Base-by-base conservation (phyloP, 164 flowering plant species). In the Nelumbo lutea region DNA sequence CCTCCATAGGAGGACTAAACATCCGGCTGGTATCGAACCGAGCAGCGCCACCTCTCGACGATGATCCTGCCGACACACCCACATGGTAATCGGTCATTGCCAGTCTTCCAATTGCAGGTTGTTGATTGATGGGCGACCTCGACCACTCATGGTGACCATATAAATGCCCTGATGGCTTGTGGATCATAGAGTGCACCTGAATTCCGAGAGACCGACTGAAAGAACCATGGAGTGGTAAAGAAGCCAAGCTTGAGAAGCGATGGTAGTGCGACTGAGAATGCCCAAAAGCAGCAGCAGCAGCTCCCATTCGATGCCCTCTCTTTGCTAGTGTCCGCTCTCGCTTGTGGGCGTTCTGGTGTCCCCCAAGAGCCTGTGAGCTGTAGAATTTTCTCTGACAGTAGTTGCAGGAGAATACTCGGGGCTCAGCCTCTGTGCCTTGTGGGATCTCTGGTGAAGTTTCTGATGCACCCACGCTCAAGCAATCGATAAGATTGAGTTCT, bases 121-220 rank as follows among this genome's bases (percentile, higher is more conserved):
- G 85, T 47, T 80, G 83, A 62, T 82, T 82, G 6, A 82, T 52
- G 8, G 77, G 76, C 64, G 53, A 70, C 40, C 87, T 73, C 0
- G 68, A 51, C 82, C 80, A 79, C 15, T 80, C 80, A 64, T 55
- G 59, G 6, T 75, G 77, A 2, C 78, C 78, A 62, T 79, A 65
- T 0, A 50, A 4, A 13, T 64, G 53, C 3, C 55, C 68, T 9
- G 71, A 7, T 48, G 88, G 84, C 65, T 83, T 86, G 13, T 85
- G 90, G 47, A 79, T 78, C 83, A 79, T 78, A 1, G 90, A 83
- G 67, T 90, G 92, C 9, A 69, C 89, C 66, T 86, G 90, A 72
- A 90, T 75, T 40, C 89, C 92, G 10, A 87, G 81, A 27, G 90
- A 81, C 66, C 88, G 76, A 42, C 74, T 73, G 38, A 56, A 74